Evolutionary conservation across 1,284 basidiomycete genomes (phyloP), one percentile per base, ranked within the genome.

Genomic region (Inonotus obliquus): DNA sequence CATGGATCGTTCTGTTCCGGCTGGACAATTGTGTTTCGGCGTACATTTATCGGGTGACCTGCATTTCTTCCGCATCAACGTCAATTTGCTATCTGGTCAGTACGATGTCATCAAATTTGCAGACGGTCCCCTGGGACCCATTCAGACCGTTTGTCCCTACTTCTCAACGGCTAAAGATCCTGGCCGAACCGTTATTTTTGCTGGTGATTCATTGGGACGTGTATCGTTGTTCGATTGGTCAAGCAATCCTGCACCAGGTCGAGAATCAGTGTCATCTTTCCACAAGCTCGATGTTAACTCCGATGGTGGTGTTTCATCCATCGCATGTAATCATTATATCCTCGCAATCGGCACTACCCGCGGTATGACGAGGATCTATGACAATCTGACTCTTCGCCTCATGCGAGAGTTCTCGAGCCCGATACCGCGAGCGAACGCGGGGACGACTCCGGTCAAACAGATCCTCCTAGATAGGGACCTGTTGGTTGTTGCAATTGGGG

Each of bases 301-400:
- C 6, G 47, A 59, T 37, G 74, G 75, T 48, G 75, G 76, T 0
- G 77, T 92, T 25, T 86, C 83, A 2, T 79, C 84, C 6, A 74
- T 92, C n/a, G 77, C 82, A 0, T 84, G 84, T 77, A 85, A 83
- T 63, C 74, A 79, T 0, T 68, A 79, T 10, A 76, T 83, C 2
- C 74, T 91, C 48, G 79, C 84, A 25, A 85, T 86, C 0, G 88
- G 90, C 32, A 86, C 85, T 14, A 77, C 81, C 1, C 75, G 79
- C 7, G 92, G 93, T 2, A 76, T 77, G 2, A 80, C 88, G 19
- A 79, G 77, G 21, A 78, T 87, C 11, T 91, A 85, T 74, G 88
- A 93, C 66, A 79, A 83, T 1, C 76, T 93, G 58, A 86, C 84
- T 0, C 80, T 89, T 57, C 76, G 76, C 17, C 77, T 74, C 3